Evolutionary conservation across 176 grass and related monocot species (phyloP), one percentile per base, ranked within the genome.

Genomic region (Neostapfia colusana): DNA sequence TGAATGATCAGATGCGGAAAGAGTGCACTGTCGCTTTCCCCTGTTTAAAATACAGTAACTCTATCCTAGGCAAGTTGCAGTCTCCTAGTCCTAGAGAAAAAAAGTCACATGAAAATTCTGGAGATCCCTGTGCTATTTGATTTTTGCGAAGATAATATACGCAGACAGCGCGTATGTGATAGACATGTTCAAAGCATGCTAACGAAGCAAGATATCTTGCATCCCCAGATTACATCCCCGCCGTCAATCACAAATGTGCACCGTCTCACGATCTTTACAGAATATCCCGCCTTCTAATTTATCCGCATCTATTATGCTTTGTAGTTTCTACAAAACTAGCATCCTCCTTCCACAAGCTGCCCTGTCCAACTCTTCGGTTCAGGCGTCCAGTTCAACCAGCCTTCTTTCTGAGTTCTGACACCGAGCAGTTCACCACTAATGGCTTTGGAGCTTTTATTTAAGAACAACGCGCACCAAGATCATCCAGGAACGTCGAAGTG

Each of bases 401-500:
- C 53, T n/a, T n/a, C n/a, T n/a, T 54, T 17, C 45, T 12, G n/a
- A n/a, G 7, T 63, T 54, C 49, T 28, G 72, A 65, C 16, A 36
- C 16, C 21, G 7, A 1, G 8, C 16, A 44, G 48, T 64, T 69
- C 41, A 20, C 53, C 63, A 45, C 3, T 5, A 62, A 57, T 40
- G 55, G 17, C 31, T 40, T 46, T 12, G 17, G 55, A 66, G 57
- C 40, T 71, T 60, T 84, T 84, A 84, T n/a, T 88, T 72, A 28
- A 15, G n/a, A 65, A 15, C 16, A 40, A 35, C 27, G n/a, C 2
- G 6, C 51, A 23, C 4, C 56, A 0, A 18, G 48, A 67, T 92
- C 67, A 95, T 26, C 89, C 92, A 4, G 96, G 96, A 54, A 90
- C 96, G 59, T 90, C 95, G 65, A 99, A 99, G 87, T 92, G 96